Conservation (phyloP, 2,329 filamentous ascomycete genomes). For the Tolypocladium tundrense region DNA sequence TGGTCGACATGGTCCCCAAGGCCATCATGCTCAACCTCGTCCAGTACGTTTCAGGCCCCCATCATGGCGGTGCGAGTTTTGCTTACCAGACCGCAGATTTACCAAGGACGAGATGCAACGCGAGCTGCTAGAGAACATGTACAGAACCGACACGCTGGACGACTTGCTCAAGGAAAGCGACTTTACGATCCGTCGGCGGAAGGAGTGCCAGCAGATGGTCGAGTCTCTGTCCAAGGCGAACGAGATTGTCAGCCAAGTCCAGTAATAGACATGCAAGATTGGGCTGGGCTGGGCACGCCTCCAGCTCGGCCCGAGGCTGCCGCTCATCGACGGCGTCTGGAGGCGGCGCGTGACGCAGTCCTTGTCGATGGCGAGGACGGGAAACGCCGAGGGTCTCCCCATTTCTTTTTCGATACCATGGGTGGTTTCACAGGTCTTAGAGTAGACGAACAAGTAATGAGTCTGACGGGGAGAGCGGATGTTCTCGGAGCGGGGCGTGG, state of each 20-base stretch:
- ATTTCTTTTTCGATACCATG: conserved; percentile 27
- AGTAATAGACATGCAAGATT: conserved; percentile 29
- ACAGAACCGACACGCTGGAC: conserved; percentile 80
- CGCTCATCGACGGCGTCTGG: not conserved
- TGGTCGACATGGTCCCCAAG: conserved; percentile 99
- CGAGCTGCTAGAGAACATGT: conserved; percentile 95
- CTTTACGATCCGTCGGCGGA: conserved; percentile 86
- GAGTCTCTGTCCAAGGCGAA: conserved; percentile 81
- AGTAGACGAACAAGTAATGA: conserved; percentile 23
- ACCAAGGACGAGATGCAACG: conserved; percentile 98
- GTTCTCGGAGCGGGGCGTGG: not conserved
- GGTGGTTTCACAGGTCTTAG: conserved; percentile 19
- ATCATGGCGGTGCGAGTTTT: not conserved
- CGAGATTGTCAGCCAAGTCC: conserved; percentile 85
- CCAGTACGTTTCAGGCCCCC: conserved; percentile 51
- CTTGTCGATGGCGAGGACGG: not conserved
- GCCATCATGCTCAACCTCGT: conserved; percentile 97
- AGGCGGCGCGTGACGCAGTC: not conserved
- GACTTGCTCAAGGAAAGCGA: conserved; percentile 96
- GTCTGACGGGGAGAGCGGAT: conserved; percentile 7
- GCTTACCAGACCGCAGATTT: conserved; percentile 42
- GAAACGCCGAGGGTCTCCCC: not conserved
- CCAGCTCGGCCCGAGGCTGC: not conserved
- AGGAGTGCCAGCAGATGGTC: conserved; percentile 99
- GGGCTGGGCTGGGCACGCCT: not conserved